Evolutionary conservation across 2,329 filamentous ascomycete species (phyloP), one percentile per base, ranked within the genome.

Genomic region (Fusarium sp.): DNA sequence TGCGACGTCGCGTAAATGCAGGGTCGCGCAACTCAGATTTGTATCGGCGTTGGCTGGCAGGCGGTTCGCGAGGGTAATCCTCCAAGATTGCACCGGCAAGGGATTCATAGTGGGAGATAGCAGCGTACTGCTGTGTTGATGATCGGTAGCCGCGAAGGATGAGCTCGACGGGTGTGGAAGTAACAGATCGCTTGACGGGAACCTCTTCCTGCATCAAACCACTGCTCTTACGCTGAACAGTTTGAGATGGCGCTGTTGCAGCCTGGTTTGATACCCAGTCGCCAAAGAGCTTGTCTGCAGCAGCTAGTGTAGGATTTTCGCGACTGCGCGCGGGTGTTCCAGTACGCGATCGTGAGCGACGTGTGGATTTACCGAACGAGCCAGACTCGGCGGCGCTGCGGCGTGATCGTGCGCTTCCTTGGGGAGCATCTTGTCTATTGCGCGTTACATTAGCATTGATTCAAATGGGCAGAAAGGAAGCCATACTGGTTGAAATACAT

Each of bases 11-110:
- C 52, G 92, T 90, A 13, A 92, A 88, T 14, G 92, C 90, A 55
- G 92, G 89, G 75, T 94, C 91, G 70, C 92, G 88, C 68, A 93
- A 88, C 73, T 95, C 90, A 3, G 91, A 88, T 78, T 93, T 92
- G 84, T 92, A 95, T 64, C 92, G 87, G 63, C 88, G 86, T 78
- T 89, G 88, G 70, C 91, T 87, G 62, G 90, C 86, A 5, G 93
- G 93, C n/a, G 95, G 92, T 71, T 93, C 91, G 70, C 95, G 91
- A 13, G 94, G 90, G 81, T 98, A 98, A 82, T 98, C 95, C 83
- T 98, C 95, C 81, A 95, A 95, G 79, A 98, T 94, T 70, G 90
- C 84, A 31, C 95, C 95, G 11, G 93, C 95, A 45, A 97, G 90
- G 67, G 91, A 89, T 84, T 98, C 95, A 83, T 93, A 98, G 82